phyloP scores from a whole-genome alignment of 768 basidiomycete genomes.

The Auricularia cornea region DNA sequence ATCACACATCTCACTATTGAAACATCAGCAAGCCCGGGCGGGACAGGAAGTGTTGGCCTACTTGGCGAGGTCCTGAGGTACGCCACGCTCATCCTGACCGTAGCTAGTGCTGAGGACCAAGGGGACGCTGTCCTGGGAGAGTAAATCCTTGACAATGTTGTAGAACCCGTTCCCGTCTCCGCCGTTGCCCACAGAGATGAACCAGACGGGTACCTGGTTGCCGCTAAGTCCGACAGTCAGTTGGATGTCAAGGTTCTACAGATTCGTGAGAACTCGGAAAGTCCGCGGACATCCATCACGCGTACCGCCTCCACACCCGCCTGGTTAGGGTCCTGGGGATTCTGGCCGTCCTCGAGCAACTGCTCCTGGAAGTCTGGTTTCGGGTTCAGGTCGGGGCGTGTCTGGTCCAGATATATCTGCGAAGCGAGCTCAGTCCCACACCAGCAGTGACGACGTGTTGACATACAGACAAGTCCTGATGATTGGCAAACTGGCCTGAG shows the following conservation, averaged over 20 bases:
- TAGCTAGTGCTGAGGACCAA: conserved; percentile 29
- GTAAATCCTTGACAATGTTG: conserved; percentile 22
- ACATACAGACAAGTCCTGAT: conserved; percentile 12
- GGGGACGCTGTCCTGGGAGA: conserved; percentile 37
- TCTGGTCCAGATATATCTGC: conserved; percentile 4
- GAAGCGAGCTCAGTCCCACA: not conserved
- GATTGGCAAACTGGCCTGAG: conserved; percentile 13
- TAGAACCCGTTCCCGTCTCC: conserved; percentile 40
- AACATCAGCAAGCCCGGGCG: too few relatives aligned
- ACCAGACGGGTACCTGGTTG: conserved; percentile 59
- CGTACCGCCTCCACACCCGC: conserved; percentile 24
- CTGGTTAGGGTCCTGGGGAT: conserved; percentile 13
- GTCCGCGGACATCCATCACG: not conserved
- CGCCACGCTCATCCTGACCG: conserved; percentile 21
- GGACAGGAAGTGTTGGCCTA: too few relatives aligned
- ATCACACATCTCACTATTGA: conserved; percentile 22
- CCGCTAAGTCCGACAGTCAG: conserved; percentile 22
- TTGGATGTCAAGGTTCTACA: conserved; percentile 28
- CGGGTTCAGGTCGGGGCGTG: conserved; percentile 13
- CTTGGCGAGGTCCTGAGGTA: conserved; percentile 17
- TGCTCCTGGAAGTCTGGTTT: conserved; percentile 13
- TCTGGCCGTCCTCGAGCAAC: conserved; percentile 13
- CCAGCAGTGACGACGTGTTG: not conserved
- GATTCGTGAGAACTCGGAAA: conserved; percentile 6
- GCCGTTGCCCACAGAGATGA: conserved; percentile 39